Percentiles rank a stretch among this genome's conserved stretches.
Evolutionary conservation across 176 grass and related monocot genomes (phyloP).

Genomic region (Oryza officinalis): DNA sequence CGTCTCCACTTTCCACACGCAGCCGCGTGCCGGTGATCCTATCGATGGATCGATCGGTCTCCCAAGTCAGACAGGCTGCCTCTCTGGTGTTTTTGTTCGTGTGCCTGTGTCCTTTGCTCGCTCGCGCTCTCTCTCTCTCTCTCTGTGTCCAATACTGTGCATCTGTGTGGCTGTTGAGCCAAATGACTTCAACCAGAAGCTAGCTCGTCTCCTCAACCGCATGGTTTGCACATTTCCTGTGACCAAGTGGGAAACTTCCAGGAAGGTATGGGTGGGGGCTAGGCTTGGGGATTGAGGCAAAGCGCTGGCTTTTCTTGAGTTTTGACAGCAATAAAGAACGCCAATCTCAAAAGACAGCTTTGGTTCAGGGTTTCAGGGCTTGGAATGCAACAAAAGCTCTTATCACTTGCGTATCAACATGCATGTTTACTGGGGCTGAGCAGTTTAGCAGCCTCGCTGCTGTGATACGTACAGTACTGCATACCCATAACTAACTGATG

Average conservation of each 20-base stretch:
- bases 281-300: neutral
- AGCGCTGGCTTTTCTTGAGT: neutral
- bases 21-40: neutral
- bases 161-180: neutral
- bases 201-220: neutral
- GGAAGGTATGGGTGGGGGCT: neutral
- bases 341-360: constrained; percentile 21
- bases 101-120: neutral
- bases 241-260: constrained; percentile 13
- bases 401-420: neutral
- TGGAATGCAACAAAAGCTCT: constrained; percentile 30
- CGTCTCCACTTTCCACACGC: neutral
- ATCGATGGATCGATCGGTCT: neutral
- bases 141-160: neutral
- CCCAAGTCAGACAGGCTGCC: constrained; percentile 10
- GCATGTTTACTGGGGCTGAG: neutral
- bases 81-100: neutral
- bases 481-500: neutral
- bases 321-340: neutral
- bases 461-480: neutral
- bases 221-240: neutral
- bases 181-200: neutral
- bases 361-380: constrained; percentile 31
- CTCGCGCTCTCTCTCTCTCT: neutral
- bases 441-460: neutral